Conservation (phyloP, 257 asterid species). For the Capsicum chinense region DNA sequence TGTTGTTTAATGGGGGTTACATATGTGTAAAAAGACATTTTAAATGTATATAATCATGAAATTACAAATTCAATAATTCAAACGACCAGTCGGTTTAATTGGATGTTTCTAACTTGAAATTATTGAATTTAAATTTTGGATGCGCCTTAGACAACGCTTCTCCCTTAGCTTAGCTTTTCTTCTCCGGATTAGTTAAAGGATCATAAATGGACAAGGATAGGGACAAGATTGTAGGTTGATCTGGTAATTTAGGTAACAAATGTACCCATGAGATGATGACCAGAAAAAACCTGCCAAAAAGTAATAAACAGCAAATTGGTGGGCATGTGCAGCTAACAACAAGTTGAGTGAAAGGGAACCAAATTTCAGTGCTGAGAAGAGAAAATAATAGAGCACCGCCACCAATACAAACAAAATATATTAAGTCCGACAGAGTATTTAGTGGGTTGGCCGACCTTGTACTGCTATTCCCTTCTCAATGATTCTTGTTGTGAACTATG, state of each 20-base stretch:
- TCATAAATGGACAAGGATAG: background rate
- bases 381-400: background rate
- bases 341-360: background rate
- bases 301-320: background rate
- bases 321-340: background rate
- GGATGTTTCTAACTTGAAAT: too few species aligned
- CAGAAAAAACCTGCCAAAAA: background rate
- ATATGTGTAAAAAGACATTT: too few species aligned
- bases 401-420: background rate
- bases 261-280: background rate
- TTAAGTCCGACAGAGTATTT: background rate
- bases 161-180: background rate
- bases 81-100: too few species aligned
- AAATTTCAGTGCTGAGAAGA: background rate
- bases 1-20: too few species aligned
- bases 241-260: background rate
- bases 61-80: too few species aligned
- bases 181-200: background rate
- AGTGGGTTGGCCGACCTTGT: slow-evolving; percentile 15
- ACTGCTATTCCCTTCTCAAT: background rate
- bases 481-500: background rate
- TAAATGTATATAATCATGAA: too few species aligned
- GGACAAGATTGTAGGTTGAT: background rate
- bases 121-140: too few species aligned
- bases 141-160: background rate